These are phyloP conservation scores for Colletotrichum karsti DNA, from an alignment of 2,329 filamentous ascomycete genomes.

Conservation along the genomic window DNA sequence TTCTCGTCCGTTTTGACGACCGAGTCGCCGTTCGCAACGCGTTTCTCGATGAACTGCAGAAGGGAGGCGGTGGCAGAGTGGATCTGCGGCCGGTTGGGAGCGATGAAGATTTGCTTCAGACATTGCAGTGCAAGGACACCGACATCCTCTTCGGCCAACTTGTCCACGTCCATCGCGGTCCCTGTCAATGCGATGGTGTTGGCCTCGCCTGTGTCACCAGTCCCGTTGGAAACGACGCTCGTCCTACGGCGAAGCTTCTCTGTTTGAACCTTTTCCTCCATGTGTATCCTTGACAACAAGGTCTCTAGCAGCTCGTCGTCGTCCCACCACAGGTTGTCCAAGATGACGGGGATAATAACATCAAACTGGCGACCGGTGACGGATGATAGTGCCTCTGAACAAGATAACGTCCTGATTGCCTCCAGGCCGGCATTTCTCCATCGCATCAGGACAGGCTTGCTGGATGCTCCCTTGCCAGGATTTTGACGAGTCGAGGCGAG, in stretches of 20 bases:
- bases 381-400: slow-evolving; percentile 80
- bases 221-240: slow-evolving; percentile 82
- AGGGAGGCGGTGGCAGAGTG: slow-evolving; percentile 78
- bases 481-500: slow-evolving; percentile 74
- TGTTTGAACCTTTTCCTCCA: slow-evolving; percentile 73
- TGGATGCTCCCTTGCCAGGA: slow-evolving; percentile 63
- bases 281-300: slow-evolving; percentile 72
- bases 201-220: slow-evolving; percentile 71
- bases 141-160: slow-evolving; percentile 87
- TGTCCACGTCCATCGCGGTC: slow-evolving; percentile 87
- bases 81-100: slow-evolving; percentile 84
- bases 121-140: slow-evolving; percentile 86
- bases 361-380: slow-evolving; percentile 80
- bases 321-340: slow-evolving; percentile 86
- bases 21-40: slow-evolving; percentile 59
- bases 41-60: slow-evolving; percentile 76
- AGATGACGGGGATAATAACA: slow-evolving; percentile 82
- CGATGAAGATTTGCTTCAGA: slow-evolving; percentile 84
- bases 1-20: slow-evolving; percentile 59
- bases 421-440: slow-evolving; percentile 79
- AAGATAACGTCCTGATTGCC: slow-evolving; percentile 83
- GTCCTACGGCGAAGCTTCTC: slow-evolving; percentile 74
- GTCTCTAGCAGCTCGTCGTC: slow-evolving; percentile 74
- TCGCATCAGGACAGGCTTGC: slow-evolving; percentile 78
- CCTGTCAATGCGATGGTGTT: slow-evolving; percentile 79